These are phyloP conservation scores for Inosperma sp. DNA, from an alignment of 768 basidiomycete genomes.

Conservation along the genomic window DNA sequence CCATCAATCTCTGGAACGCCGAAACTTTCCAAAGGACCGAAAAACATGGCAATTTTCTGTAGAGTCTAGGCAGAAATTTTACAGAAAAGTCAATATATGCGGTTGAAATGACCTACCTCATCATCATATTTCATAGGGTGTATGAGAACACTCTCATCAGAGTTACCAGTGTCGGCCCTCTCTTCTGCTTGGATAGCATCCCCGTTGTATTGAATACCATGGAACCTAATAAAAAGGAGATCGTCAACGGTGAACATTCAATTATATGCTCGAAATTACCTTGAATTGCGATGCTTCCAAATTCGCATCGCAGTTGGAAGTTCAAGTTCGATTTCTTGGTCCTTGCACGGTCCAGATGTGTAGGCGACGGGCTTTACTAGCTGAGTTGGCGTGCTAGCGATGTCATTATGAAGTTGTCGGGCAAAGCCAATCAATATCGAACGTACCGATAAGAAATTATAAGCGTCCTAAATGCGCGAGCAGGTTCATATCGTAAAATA, in stretches of 20 bases:
- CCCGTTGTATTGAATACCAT: conserved; percentile 49
- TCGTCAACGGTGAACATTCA: background rate
- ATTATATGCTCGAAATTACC: conserved; percentile 33
- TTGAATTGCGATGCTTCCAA: conserved; percentile 48
- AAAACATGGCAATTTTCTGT: conserved; percentile 47
- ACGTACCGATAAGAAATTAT: conserved; percentile 61
- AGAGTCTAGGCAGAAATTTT: conserved; percentile 39
- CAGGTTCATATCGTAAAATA: conserved; percentile 70
- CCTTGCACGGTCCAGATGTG: conserved; percentile 13
- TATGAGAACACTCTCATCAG: conserved; percentile 40
- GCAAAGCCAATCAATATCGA: background rate
- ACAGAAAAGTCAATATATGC: background rate
- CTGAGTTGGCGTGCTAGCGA: conserved; percentile 37
- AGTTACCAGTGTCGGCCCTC: conserved; percentile 13
- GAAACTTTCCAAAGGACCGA: conserved; percentile 64
- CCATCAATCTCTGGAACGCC: conserved; percentile 22
- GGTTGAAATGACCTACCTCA: conserved; percentile 38
- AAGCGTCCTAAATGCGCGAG: conserved; percentile 69
- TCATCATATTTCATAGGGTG: conserved; percentile 57
- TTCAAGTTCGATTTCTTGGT: conserved; percentile 38
- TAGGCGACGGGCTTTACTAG: conserved; percentile 21
- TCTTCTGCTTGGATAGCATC: conserved; percentile 45
- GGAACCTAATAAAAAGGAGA: conserved; percentile 27
- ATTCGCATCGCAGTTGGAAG: conserved; percentile 60
- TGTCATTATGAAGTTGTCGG: conserved; percentile 3